phyloP scores from a whole-genome alignment of 768 basidiomycete species.

The Solioccasus polychromus region DNA sequence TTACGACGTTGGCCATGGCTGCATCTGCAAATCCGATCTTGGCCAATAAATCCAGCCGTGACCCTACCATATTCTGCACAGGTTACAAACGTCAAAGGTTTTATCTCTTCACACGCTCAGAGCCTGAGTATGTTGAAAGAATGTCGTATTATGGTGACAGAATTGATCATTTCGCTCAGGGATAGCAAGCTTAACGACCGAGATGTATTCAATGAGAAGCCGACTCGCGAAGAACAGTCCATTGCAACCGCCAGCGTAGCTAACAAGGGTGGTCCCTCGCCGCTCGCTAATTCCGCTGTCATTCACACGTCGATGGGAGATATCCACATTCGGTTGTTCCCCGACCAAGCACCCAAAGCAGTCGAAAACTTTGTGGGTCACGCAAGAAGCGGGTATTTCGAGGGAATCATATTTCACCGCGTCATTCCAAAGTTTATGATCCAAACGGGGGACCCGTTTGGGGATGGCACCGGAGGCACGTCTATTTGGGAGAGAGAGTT shows the following conservation, averaged over 20 bases:
- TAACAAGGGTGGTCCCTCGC: constrained; percentile 56
- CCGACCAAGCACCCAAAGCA: constrained; percentile 87
- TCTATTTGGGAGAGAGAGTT: constrained; percentile 91
- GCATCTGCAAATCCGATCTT: constrained; percentile 95
- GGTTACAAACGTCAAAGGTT: constrained; percentile 92
- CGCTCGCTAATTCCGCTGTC: constrained; percentile 74
- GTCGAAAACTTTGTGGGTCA: constrained; percentile 99
- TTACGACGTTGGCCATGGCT: constrained; percentile 90
- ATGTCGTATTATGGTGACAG: background rate
- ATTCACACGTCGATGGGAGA: constrained; percentile 97
- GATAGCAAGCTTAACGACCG: constrained; percentile 86
- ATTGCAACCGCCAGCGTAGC: constrained; percentile 63
- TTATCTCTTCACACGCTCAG: constrained; percentile 89
- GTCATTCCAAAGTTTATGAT: constrained; percentile 99
- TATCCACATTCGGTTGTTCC: constrained; percentile 86
- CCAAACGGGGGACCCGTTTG: constrained; percentile 93
- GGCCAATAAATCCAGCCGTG: constrained; percentile 76
- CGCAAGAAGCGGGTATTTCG: constrained; percentile 85
- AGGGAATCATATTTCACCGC: constrained; percentile 93
- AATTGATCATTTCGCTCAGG: constrained; percentile 36
- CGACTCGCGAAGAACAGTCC: constrained; percentile 93
- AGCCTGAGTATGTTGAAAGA: constrained; percentile 73
- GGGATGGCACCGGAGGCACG: constrained; percentile 88
- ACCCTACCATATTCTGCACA: constrained; percentile 91
- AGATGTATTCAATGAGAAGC: constrained; percentile 97